These are phyloP conservation scores for Botrytis sinoallii DNA, from an alignment of 2,329 filamentous ascomycete species.

Conservation along the genomic window DNA sequence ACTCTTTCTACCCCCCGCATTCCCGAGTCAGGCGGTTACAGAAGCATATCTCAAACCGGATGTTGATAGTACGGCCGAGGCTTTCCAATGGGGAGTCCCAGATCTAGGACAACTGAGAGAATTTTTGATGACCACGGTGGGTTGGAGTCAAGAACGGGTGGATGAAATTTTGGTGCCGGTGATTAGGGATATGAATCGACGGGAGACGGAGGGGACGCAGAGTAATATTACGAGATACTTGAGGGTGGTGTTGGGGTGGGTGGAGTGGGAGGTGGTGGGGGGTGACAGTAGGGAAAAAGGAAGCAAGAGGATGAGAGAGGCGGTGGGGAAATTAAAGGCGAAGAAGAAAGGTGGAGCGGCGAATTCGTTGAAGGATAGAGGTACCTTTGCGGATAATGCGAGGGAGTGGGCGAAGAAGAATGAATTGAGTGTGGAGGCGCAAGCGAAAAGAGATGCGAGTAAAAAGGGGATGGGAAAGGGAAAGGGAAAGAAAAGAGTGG, in stretches of 20 bases:
- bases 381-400: constrained; percentile 37
- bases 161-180: constrained; percentile 96
- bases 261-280: constrained; percentile 54
- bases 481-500: constrained; percentile 14
- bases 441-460: constrained; percentile 28
- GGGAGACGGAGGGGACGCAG: constrained; percentile 87
- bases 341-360: constrained; percentile 38
- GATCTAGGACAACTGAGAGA: constrained; percentile 80
- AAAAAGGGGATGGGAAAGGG: constrained; percentile 23
- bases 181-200: constrained; percentile 88
- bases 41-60: constrained; percentile 83
- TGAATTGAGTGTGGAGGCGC: constrained; percentile 34
- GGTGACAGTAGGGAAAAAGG: constrained; percentile 52
- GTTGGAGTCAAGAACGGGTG: constrained; percentile 86
- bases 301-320: constrained; percentile 74
- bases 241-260: constrained; percentile 69
- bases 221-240: constrained; percentile 91
- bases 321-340: constrained; percentile 64
- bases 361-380: constrained; percentile 5
- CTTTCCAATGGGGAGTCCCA: constrained; percentile 93
- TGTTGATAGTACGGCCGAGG: constrained; percentile 73
- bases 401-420: constrained; percentile 36
- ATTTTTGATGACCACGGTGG: constrained; percentile 89
- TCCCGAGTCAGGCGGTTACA: constrained; percentile 75
- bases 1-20: constrained; percentile 76